Evolutionary conservation across 345 rosid species (phyloP).

Genomic region (Citrus maxima): DNA sequence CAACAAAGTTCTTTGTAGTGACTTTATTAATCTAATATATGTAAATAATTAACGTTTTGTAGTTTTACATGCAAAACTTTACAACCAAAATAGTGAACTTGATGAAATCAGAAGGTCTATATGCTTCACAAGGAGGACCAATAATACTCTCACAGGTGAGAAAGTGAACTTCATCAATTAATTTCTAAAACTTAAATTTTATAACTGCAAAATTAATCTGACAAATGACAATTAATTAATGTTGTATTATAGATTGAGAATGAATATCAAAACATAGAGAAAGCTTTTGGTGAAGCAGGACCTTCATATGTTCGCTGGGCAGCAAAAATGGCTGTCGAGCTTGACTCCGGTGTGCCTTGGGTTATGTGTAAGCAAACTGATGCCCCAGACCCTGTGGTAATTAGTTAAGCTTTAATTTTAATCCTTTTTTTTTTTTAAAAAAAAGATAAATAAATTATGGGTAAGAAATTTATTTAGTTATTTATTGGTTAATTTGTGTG

Average conservation of each 20-base stretch:
- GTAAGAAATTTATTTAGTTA: neutral
- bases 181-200: neutral
- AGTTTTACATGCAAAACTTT: conserved; percentile 71
- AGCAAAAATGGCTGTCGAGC: conserved; percentile 69
- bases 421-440: neutral
- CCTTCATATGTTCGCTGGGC: conserved; percentile 68
- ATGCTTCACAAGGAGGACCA: conserved; percentile 97
- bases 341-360: conserved; percentile 92
- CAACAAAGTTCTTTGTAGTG: neutral
- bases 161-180: no score
- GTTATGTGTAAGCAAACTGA: conserved; percentile 88
- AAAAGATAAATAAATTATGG: no score
- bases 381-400: conserved; percentile 85
- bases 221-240: neutral
- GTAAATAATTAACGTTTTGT: neutral
- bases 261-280: conserved; percentile 65
- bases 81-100: conserved; percentile 60
- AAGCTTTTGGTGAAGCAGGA: conserved; percentile 55
- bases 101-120: conserved; percentile 76
- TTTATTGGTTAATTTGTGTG: neutral
- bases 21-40: neutral
- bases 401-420: conserved; percentile 17
- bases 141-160: conserved; percentile 83
- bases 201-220: neutral
- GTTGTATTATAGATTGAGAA: conserved; percentile 60